These are phyloP conservation scores for Neurospora sp. DNA, from an alignment of 495 filamentous ascomycete species.

Conservation along the genomic window DNA sequence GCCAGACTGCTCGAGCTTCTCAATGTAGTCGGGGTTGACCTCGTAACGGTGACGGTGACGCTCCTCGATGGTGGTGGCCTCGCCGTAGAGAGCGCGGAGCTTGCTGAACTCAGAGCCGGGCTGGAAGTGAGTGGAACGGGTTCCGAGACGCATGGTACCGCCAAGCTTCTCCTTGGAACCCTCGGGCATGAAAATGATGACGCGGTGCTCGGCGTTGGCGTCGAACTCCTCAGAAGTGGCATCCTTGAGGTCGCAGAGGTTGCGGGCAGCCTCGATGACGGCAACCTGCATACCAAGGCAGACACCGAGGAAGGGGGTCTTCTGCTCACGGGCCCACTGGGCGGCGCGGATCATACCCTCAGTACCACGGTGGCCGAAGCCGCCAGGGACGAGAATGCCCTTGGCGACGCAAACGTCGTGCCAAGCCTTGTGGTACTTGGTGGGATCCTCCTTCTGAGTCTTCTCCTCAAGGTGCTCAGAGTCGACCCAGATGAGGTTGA, in stretches of 20 bases:
- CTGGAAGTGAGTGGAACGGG: slow-evolving; percentile 67
- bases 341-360: slow-evolving; percentile 82
- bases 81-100: slow-evolving; percentile 64
- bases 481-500: slow-evolving; percentile 77
- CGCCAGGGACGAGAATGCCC: slow-evolving; percentile 54
- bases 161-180: slow-evolving; percentile 56
- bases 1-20: slow-evolving; percentile 45
- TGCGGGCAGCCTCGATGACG: slow-evolving; percentile 79
- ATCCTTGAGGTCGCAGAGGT: slow-evolving; percentile 49
- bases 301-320: slow-evolving; percentile 77
- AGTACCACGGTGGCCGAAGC: slow-evolving; percentile 74
- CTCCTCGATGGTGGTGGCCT: slow-evolving; percentile 45
- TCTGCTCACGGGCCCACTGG: slow-evolving; percentile 73
- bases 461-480: slow-evolving; percentile 67
- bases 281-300: slow-evolving; percentile 95
- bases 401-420: slow-evolving; percentile 42
- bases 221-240: slow-evolving; percentile 62
- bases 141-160: slow-evolving; percentile 87
- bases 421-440: slow-evolving; percentile 85
- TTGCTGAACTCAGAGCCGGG: slow-evolving; percentile 67
- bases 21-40: slow-evolving; percentile 60
- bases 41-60: slow-evolving; percentile 69
- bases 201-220: slow-evolving; percentile 41
- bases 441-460: slow-evolving; percentile 46
- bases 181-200: slow-evolving; percentile 91